These are phyloP conservation scores for Globisporangium cederbergense DNA, from an alignment of 352 stramenopile genomes.

Conservation along the genomic window DNA sequence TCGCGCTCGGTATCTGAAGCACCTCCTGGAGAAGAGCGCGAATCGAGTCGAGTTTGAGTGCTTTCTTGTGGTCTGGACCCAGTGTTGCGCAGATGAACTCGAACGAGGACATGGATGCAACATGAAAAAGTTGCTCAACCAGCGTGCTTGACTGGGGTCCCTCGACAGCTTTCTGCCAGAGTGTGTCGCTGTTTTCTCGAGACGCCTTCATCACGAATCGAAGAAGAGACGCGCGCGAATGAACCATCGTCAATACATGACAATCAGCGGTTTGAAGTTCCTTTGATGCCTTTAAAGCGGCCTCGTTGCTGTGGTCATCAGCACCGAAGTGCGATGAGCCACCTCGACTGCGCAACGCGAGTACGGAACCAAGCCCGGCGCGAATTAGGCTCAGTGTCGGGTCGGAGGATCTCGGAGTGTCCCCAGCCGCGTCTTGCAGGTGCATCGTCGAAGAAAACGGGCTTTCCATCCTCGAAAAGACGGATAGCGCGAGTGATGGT, in stretches of 20 bases:
- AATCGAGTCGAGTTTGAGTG: conserved; percentile 30
- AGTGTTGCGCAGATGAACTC: conserved; percentile 17
- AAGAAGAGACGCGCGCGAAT: conserved; percentile 23
- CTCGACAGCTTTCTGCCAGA: background rate
- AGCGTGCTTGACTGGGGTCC: background rate
- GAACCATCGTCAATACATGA: background rate
- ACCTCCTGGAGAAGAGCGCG: conserved; percentile 21
- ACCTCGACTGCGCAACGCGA: background rate
- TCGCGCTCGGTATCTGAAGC: conserved; percentile 11
- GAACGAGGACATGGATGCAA: conserved; percentile 22
- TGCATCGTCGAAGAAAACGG: conserved; percentile 6
- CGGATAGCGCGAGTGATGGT: background rate
- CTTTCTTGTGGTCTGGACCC: conserved; percentile 30
- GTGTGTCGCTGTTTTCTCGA: background rate
- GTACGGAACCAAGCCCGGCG: background rate
- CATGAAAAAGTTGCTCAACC: conserved; percentile 24
- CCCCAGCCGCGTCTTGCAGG: background rate
- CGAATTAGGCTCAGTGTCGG: background rate
- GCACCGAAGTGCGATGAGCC: background rate
- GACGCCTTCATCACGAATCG: conserved; percentile 21
- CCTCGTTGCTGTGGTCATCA: background rate
- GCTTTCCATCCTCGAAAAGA: background rate
- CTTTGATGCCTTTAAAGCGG: background rate
- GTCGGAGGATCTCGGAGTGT: no score
- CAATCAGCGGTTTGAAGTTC: background rate